phyloP scores from a whole-genome alignment of 805 yeast genomes.

The Wickerhamiella sergipiensis region DNA sequence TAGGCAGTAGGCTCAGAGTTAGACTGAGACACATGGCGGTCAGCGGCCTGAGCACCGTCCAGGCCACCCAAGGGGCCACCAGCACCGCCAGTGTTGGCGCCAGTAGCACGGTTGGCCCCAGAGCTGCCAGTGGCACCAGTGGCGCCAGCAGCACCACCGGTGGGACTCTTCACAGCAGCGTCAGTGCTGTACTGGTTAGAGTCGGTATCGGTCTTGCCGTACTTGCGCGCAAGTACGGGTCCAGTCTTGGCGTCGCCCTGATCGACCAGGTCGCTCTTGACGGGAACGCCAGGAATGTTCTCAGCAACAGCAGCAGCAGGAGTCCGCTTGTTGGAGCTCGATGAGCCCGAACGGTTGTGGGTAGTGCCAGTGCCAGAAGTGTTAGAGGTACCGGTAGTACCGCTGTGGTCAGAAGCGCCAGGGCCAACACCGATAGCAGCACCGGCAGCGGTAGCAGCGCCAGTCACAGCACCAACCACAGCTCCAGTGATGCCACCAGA shows the following conservation, averaged over 20 bases:
- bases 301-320: not conserved
- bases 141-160: not conserved
- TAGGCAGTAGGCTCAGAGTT: not conserved
- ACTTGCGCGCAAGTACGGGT: constrained; percentile 11
- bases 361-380: constrained; percentile 1
- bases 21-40: not conserved
- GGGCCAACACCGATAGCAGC: constrained; percentile 7
- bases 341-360: not conserved
- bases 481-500: not conserved
- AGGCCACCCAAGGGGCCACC: not conserved
- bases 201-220: not conserved
- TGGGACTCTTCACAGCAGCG: not conserved
- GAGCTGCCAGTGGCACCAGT: not conserved
- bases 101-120: not conserved
- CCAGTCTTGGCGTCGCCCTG: constrained; percentile 17
- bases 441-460: constrained; percentile 1
- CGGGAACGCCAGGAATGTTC: constrained; percentile 15
- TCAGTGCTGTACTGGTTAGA: not conserved
- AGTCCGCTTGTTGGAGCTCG: not conserved
- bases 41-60: not conserved
- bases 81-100: not conserved
- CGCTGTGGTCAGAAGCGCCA: constrained; percentile 7
- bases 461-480: constrained; percentile 5
- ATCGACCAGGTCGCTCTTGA: constrained; percentile 15
- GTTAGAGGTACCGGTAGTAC: not conserved